These are phyloP conservation scores for Endoconidiophora laricicola DNA, from an alignment of 2,329 filamentous ascomycete species.

Conservation along the genomic window DNA sequence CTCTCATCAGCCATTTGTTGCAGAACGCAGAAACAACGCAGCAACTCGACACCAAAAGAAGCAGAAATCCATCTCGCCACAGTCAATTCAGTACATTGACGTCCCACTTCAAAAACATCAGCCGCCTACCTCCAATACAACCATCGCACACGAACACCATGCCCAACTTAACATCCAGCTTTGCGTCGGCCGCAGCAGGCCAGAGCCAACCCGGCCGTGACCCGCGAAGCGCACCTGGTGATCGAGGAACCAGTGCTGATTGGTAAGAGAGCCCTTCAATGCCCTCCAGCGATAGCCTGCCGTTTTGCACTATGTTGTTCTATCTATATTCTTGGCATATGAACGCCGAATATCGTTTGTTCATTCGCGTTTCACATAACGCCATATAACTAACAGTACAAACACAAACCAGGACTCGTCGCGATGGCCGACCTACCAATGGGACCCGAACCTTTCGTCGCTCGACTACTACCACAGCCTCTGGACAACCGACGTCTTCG, in stretches of 20 bases:
- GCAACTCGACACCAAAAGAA: not conserved
- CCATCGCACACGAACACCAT: constrained; percentile 32
- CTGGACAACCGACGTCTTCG: constrained; percentile 25
- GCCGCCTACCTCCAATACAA: not conserved
- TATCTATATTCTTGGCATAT: too few relatives aligned
- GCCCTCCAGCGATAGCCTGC: constrained; percentile 10
- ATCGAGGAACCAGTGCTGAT: constrained; percentile 6
- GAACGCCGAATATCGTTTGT: too few relatives aligned
- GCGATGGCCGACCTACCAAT: constrained; percentile 40
- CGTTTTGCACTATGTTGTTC: not conserved
- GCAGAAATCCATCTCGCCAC: not conserved
- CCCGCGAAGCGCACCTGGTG: constrained; percentile 38
- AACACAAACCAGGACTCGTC: constrained; percentile 33
- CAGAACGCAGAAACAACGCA: not conserved
- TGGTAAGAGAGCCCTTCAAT: constrained; percentile 5
- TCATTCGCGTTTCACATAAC: not conserved
- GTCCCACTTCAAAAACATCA: not conserved
- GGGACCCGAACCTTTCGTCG: constrained; percentile 49
- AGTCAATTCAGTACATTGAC: not conserved
- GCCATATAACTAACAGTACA: not conserved
- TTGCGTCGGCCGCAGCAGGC: constrained; percentile 67
- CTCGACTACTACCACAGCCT: constrained; percentile 40
- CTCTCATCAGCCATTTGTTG: too few relatives aligned
- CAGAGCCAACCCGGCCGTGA: constrained; percentile 45
- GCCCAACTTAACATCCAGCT: constrained; percentile 65